A percentile compares a stretch with the other conserved stretches of the same genome.
Evolutionary conservation across 2,329 filamentous ascomycete species (phyloP).

Genomic region (Monilinia fructigena): DNA sequence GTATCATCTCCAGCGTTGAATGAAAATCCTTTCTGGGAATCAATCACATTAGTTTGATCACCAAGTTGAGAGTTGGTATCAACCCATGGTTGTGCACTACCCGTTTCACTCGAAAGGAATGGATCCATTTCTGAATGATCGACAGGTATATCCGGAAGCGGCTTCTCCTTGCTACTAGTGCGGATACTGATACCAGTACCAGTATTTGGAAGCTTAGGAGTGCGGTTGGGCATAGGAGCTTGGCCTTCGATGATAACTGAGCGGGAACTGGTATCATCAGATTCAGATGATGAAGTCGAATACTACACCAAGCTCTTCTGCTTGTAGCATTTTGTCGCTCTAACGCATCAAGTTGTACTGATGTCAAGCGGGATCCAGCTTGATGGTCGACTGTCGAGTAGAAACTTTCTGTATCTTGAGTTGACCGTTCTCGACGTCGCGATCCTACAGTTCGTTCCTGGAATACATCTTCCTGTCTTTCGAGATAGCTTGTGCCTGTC

Average conservation of each 20-base stretch:
- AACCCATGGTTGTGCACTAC: slow-evolving; percentile 1
- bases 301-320: slow-evolving; percentile 23
- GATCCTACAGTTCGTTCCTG: not conserved
- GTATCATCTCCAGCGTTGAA: slow-evolving; percentile 35
- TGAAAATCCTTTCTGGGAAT: slow-evolving; percentile 31
- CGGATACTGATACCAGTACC: no score
- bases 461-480: not conserved
- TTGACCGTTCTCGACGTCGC: not conserved
- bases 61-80: not conserved
- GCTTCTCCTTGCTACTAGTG: slow-evolving; percentile 24
- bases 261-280: slow-evolving; percentile 25
- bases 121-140: not conserved
- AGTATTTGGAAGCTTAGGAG: not conserved
- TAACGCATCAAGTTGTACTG: slow-evolving; percentile 24
- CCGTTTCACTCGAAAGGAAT: not conserved
- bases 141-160: slow-evolving; percentile 27
- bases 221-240: not conserved
- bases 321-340: slow-evolving; percentile 20
- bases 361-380: slow-evolving; percentile 13
- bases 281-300: slow-evolving; percentile 31
- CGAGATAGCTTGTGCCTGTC: not conserved
- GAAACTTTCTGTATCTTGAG: slow-evolving; percentile 12
- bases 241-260: not conserved
- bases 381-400: slow-evolving; percentile 1
- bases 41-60: not conserved